Conservation (phyloP, 1,139 yeast species). For the Yamadazyma kanchanaburiensis region DNA sequence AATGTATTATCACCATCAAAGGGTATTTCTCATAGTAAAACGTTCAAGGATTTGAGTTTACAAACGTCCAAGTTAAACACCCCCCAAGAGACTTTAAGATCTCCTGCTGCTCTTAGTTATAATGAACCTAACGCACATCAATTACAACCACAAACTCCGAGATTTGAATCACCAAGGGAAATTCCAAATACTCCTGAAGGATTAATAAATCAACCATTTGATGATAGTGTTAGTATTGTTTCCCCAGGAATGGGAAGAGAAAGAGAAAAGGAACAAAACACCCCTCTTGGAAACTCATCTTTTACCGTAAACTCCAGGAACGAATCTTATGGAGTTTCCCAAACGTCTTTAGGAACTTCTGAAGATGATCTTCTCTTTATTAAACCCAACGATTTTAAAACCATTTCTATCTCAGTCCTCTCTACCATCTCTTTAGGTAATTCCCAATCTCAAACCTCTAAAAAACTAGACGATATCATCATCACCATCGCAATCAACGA, state of each 20-base stretch:
- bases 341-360: too few relatives aligned
- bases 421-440: conserved; percentile 42
- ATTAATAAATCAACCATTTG: conserved; percentile 4
- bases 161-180: conserved; percentile 5
- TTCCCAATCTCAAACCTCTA: conserved; percentile 20
- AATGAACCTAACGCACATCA: neutral
- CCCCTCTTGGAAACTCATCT: too few relatives aligned
- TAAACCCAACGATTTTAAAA: conserved; percentile 64
- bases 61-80: conserved; percentile 10
- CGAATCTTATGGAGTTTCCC: too few relatives aligned
- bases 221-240: too few relatives aligned
- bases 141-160: conserved; percentile 1
- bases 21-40: conserved; percentile 11
- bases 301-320: too few relatives aligned
- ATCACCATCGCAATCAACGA: conserved; percentile 64
- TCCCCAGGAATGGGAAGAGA: too few relatives aligned
- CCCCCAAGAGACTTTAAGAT: conserved; percentile 11
- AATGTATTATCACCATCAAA: conserved; percentile 8
- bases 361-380: too few relatives aligned
- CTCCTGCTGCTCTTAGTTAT: conserved; percentile 13
- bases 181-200: conserved; percentile 20
- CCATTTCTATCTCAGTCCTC: conserved; percentile 56
- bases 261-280: too few relatives aligned
- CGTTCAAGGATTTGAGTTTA: conserved; percentile 12
- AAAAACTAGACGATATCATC: conserved; percentile 51